Evolutionary conservation across 148 eudicot genomes (phyloP).

Genomic region (Euryodendron excelsum): DNA sequence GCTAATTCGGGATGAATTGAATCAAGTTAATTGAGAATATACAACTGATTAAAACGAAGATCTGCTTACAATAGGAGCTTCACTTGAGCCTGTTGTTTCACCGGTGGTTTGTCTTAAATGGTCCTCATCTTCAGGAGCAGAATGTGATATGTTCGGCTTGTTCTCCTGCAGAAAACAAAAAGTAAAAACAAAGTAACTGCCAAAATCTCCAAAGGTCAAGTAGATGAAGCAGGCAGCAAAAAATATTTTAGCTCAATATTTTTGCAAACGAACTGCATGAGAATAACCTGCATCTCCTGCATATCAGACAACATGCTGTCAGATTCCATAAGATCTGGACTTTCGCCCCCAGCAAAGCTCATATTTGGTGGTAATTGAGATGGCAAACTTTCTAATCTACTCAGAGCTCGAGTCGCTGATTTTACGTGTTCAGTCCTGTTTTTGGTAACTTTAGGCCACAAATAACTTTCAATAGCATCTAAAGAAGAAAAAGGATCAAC

Average conservation of each 20-base stretch:
- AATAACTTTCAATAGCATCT: slow-evolving; percentile 62
- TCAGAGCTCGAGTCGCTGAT: slow-evolving; percentile 24
- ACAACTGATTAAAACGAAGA: slow-evolving; percentile 1
- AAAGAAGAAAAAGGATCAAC: slow-evolving; percentile 84
- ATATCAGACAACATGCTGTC: slow-evolving; percentile 31
- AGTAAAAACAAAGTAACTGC: background rate
- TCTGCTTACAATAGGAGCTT: slow-evolving; percentile 11
- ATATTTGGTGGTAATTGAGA: slow-evolving; percentile 27
- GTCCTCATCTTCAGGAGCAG: slow-evolving; percentile 28
- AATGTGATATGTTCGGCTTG: slow-evolving; percentile 19
- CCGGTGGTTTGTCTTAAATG: slow-evolving; percentile 17
- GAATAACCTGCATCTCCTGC: slow-evolving; percentile 52
- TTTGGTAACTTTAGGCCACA: slow-evolving; percentile 54
- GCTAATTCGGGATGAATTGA: background rate
- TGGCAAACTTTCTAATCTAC: slow-evolving; percentile 20
- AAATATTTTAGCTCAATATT: background rate
- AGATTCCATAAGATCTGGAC: slow-evolving; percentile 33
- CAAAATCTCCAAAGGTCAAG: background rate
- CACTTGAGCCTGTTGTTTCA: slow-evolving; percentile 15
- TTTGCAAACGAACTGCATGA: background rate
- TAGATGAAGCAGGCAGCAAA: background rate
- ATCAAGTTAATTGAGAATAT: background rate
- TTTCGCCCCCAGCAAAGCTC: slow-evolving; percentile 29
- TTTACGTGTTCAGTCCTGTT: slow-evolving; percentile 27
- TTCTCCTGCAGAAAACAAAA: slow-evolving; percentile 29